phyloP scores from a whole-genome alignment of 2,329 filamentous ascomycete genomes.

The Fusarium longipes region DNA sequence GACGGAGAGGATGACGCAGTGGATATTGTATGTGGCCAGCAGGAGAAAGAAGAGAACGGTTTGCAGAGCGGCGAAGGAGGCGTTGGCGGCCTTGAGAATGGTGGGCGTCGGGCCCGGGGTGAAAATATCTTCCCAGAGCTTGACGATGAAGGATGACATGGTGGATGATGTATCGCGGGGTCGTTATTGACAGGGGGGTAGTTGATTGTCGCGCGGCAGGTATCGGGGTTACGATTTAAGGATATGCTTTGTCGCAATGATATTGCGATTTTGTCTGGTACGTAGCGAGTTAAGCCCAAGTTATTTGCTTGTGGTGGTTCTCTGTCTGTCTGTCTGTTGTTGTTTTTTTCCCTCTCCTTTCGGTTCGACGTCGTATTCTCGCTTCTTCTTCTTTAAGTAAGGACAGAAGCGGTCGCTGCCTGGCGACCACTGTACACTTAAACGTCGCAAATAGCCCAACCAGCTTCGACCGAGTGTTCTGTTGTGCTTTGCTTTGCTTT shows the following conservation, averaged over 20 bases:
- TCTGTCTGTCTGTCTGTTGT: not conserved
- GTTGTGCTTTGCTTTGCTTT: slow-evolving; percentile 11
- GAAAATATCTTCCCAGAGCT: slow-evolving; percentile 94
- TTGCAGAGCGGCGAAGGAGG: slow-evolving; percentile 87
- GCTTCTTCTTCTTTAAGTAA: slow-evolving; percentile 16
- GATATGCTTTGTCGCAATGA: slow-evolving; percentile 9
- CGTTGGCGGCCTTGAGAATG: slow-evolving; percentile 89
- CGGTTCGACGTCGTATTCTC: slow-evolving; percentile 23
- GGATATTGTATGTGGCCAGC: slow-evolving; percentile 84
- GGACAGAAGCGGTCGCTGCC: slow-evolving; percentile 39
- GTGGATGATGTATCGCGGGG: slow-evolving; percentile 31
- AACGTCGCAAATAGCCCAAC: slow-evolving; percentile 29
- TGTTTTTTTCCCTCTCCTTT: not conserved
- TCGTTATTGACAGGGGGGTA: slow-evolving; percentile 14
- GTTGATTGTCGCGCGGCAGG: slow-evolving; percentile 4
- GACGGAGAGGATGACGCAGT: slow-evolving; percentile 85
- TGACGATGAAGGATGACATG: slow-evolving; percentile 73
- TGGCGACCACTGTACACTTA: slow-evolving; percentile 37
- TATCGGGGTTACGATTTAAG: not conserved
- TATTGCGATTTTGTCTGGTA: slow-evolving; percentile 1
- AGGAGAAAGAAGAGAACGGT: slow-evolving; percentile 80
- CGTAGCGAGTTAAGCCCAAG: not conserved
- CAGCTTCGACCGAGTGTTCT: slow-evolving; percentile 22
- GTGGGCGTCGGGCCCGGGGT: slow-evolving; percentile 90
- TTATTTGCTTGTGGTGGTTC: slow-evolving; percentile 7